These are phyloP conservation scores for Seiridium cupressi DNA, from an alignment of 2,329 filamentous ascomycete genomes.

Conservation along the genomic window DNA sequence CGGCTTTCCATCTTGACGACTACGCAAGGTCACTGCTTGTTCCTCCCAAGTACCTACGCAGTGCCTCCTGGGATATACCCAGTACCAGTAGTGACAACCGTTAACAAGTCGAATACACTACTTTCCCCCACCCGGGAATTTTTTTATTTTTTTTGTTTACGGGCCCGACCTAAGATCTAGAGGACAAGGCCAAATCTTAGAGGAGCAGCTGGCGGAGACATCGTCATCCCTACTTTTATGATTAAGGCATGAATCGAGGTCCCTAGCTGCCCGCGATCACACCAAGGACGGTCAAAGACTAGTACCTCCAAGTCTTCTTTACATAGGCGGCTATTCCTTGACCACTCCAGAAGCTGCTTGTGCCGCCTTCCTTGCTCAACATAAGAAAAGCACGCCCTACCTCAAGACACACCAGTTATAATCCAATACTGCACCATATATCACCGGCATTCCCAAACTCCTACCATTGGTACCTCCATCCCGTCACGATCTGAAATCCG, in stretches of 20 bases:
- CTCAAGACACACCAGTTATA: constrained; percentile 16
- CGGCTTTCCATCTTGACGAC: constrained; percentile 36
- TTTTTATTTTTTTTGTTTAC: constrained; percentile 22
- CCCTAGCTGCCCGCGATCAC: constrained; percentile 24
- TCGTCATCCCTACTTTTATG: constrained; percentile 24
- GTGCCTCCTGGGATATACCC: constrained; percentile 37
- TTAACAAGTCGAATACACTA: constrained; percentile 26
- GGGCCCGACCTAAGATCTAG: constrained; percentile 10
- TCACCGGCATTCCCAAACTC: constrained; percentile 13
- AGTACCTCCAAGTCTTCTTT: constrained; percentile 18
- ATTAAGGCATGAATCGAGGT: constrained; percentile 20
- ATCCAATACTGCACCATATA: constrained; percentile 16
- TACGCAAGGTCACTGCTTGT: constrained; percentile 40
- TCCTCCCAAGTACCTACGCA: constrained; percentile 35
- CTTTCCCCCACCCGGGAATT: constrained; percentile 19
- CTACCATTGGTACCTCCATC: constrained; percentile 15
- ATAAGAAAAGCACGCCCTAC: constrained; percentile 14
- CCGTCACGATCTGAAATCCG: constrained; percentile 11
- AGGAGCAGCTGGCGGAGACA: constrained; percentile 17
- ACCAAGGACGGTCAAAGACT: constrained; percentile 16
- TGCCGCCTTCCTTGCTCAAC: constrained; percentile 13
- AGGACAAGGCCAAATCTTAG: constrained; percentile 25
- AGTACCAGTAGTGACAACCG: constrained; percentile 29
- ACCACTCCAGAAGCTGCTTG: constrained; percentile 15
- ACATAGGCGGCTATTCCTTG: constrained; percentile 18